A percentile compares a stretch with the other conserved stretches of the same genome.
Evolutionary conservation across 345 rosid species (phyloP).

Genomic region (Gossypium thurberi): DNA sequence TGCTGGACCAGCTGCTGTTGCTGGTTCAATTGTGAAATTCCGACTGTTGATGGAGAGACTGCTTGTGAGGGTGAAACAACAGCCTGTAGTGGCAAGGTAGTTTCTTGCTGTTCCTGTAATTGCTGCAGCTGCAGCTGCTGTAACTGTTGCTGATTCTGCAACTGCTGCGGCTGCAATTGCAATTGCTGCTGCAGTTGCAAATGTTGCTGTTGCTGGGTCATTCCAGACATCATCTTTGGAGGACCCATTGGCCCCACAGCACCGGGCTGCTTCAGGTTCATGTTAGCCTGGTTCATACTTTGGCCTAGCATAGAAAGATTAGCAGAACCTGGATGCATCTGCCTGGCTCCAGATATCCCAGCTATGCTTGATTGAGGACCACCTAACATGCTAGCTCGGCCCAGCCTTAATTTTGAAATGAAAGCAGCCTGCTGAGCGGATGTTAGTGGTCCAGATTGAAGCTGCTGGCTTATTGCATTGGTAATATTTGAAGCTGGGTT

Average conservation of each 20-base stretch:
- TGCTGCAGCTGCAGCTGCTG: slow-evolving; percentile 24
- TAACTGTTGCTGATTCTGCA: slow-evolving; percentile 28
- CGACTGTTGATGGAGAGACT: slow-evolving; percentile 68
- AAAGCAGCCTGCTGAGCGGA: slow-evolving; percentile 21
- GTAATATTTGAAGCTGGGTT: slow-evolving; percentile 41
- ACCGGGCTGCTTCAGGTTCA: slow-evolving; percentile 50
- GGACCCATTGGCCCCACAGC: slow-evolving; percentile 81
- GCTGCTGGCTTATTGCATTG: slow-evolving; percentile 52
- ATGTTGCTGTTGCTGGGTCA: slow-evolving; percentile 49
- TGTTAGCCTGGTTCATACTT: slow-evolving; percentile 51
- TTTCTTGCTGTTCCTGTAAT: slow-evolving; percentile 40
- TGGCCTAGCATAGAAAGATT: slow-evolving; percentile 57
- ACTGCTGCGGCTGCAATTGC: slow-evolving; percentile 35
- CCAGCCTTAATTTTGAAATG: slow-evolving; percentile 30
- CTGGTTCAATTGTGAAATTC: slow-evolving; percentile 54
- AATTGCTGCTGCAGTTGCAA: slow-evolving; percentile 22
- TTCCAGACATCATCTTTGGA: slow-evolving; percentile 64
- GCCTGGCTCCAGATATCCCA: slow-evolving; percentile 62
- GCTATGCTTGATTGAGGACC: slow-evolving; percentile 55
- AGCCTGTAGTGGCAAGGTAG: slow-evolving; percentile 61
- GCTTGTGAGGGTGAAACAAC: slow-evolving; percentile 75
- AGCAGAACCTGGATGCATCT: slow-evolving; percentile 55
- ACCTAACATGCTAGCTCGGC: slow-evolving; percentile 39
- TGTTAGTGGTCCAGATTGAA: slow-evolving; percentile 41
- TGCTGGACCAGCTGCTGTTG: slow-evolving; percentile 48